Conservation (phyloP, 768 basidiomycete species). For the Boletus reticuloceps region DNA sequence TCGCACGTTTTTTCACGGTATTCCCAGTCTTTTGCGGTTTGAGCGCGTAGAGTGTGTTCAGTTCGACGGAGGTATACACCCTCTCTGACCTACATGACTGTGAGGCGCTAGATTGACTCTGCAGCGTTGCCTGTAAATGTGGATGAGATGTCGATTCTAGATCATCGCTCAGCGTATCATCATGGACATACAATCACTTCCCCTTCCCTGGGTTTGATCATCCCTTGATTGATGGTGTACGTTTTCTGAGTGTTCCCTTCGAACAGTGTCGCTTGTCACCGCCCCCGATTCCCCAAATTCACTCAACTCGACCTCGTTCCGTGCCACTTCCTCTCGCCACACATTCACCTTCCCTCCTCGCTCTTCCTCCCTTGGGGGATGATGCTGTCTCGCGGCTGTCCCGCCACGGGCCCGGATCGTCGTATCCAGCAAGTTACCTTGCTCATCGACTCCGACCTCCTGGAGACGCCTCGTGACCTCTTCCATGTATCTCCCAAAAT, state of each 20-base stretch:
- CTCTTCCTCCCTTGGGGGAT: conserved; percentile 13
- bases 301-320: conserved; percentile 27
- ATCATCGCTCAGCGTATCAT: not conserved
- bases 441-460: conserved; percentile 30
- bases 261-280: conserved; percentile 14
- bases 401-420: conserved; percentile 13
- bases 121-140: conserved; percentile 14
- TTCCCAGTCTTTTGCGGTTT: conserved; percentile 19
- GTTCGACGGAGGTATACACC: conserved; percentile 20
- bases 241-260: conserved; percentile 11
- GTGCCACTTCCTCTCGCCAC: conserved; percentile 55
- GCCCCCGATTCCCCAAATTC: conserved; percentile 22
- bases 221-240: conserved; percentile 10
- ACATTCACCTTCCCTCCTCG: conserved; percentile 42
- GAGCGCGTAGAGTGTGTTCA: conserved; percentile 10
- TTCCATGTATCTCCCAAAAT: conserved; percentile 28
- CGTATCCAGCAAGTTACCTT: conserved; percentile 22
- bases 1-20: conserved; percentile 11
- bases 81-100: conserved; percentile 27
- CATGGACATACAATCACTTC: conserved; percentile 18
- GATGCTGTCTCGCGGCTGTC: not conserved
- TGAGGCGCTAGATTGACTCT: conserved; percentile 19
- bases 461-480: conserved; percentile 37
- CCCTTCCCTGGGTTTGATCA: conserved; percentile 15
- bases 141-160: not conserved